Base-by-base conservation (phyloP, 495 filamentous ascomycete species). In the Xylaria longipes region DNA sequence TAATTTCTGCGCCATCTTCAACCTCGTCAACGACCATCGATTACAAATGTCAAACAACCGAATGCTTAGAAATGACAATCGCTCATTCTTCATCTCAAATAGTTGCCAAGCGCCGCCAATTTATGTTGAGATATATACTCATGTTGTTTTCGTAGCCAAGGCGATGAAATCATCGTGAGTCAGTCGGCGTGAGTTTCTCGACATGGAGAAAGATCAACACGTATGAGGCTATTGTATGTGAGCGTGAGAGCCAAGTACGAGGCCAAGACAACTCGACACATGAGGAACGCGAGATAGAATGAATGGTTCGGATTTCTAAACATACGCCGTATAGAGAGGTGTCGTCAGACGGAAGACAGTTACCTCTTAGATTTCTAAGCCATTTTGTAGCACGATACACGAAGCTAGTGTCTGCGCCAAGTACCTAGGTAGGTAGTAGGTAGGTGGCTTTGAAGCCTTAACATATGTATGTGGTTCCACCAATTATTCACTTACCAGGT, bases 401-500 rank as follows among this genome's bases (percentile, higher is more conserved):
- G n/a, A n/a, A n/a, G n/a, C n/a, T n/a, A n/a, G n/a, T n/a, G n/a
- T n/a, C n/a, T n/a, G n/a, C n/a, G n/a, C n/a, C n/a, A n/a, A n/a
- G n/a, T n/a, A n/a, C n/a, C n/a, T n/a, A n/a, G n/a, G n/a, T n/a
- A n/a, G n/a, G n/a, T n/a, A n/a, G n/a, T 52, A 52, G 48, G 17
- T 52, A 33, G 52, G 20, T n/a, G n/a, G n/a, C n/a, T n/a, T n/a
- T n/a, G n/a, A n/a, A n/a, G n/a, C n/a, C n/a, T 58, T 14, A 14
- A 5, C 14, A 27, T n/a, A 37, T 43, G 60, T 22, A 52, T 50
- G 20, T 31, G 14, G 5, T 6, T 20, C 62, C 41, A 50, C 43
- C 12, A 11, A 35, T 8, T 64, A 50, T 65, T 35, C 25, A 50
- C 8, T 35, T 65, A 50, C 29, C 33, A 65, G 41, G 62, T 65